Evolutionary conservation across 192 early-diverging fungal species (phyloP), one percentile per base, ranked within the genome.

Genomic region (Radiomyces spectabilis): DNA sequence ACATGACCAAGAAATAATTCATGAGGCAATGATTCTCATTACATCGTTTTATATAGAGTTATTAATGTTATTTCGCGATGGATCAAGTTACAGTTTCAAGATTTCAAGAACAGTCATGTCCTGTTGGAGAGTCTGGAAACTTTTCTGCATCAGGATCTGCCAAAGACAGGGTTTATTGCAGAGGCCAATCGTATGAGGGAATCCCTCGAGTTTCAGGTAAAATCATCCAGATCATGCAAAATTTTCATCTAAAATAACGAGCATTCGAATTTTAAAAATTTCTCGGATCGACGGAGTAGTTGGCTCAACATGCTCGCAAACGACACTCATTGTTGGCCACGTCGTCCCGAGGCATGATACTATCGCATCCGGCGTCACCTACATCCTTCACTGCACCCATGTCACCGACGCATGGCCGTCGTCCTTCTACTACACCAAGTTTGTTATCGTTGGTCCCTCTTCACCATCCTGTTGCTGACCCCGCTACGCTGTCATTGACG

Each of bases 21-120:
- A n/a, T n/a, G n/a, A n/a, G n/a, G n/a, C n/a, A n/a, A n/a, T n/a
- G n/a, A n/a, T n/a, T n/a, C n/a, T n/a, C n/a, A n/a, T n/a, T n/a
- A n/a, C n/a, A n/a, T n/a, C n/a, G n/a, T 32, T 29, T 25, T 15
- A 22, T 26, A 29, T 58, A 85, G 78, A 37, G 75, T 85, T 12
- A 54, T 87, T 0, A 66, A 71, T 46, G 77, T 87, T 1, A 52
- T 87, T 34, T 35, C 67, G 7, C 73, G 84, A 24, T 87, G 85
- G 85, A 66, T 84, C 6, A 69, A 66, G 27, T 52, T 87, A 5
- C 76, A 81, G 39, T 78, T 63, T 33, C 71, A 85, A 42, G 79
- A 85, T 46, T 83, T 85, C 59, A 76, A 65, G 13, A 51, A 41
- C 8, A 66, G 77, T 38, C 42, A 46, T 0, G 34, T 41, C 9